Evolutionary conservation across 169 alveolate species (phyloP).

Genomic region (Cryptosporidium viatorum): DNA sequence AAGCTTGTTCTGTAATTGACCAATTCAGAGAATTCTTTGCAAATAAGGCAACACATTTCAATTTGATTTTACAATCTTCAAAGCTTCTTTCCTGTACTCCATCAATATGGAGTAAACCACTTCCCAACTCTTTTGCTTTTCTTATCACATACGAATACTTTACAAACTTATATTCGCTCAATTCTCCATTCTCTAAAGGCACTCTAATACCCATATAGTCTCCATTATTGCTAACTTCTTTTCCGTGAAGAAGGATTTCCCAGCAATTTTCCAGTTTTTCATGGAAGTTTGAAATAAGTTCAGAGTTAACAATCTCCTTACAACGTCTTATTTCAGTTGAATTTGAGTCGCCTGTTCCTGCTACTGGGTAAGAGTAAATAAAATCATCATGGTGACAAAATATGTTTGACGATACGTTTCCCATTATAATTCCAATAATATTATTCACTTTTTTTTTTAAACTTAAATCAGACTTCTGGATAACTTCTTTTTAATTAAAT

Average conservation of each 20-base stretch:
- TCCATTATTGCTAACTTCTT: conserved; percentile 50
- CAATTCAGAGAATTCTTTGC: conserved; percentile 79
- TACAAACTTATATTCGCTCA: conserved; percentile 35
- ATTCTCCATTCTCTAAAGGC: conserved; percentile 1
- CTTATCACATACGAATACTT: conserved; percentile 39
- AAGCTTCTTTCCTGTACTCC: conserved; percentile 16
- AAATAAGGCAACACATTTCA: conserved; percentile 50
- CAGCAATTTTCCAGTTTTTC: conserved; percentile 47
- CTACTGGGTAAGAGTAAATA: conserved; percentile 47
- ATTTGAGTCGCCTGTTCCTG: conserved; percentile 27
- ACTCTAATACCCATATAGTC: conserved; percentile 33
- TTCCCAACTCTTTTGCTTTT: conserved; percentile 53
- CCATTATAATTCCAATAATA: conserved; percentile 11
- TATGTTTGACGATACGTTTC: conserved; percentile 18
- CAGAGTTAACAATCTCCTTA: conserved; percentile 9
- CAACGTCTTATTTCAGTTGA: conserved; percentile 57
- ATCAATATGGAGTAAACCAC: conserved; percentile 32
- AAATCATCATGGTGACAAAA: neutral
- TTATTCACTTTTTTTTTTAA: too few relatives aligned
- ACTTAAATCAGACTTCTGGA: too few relatives aligned
- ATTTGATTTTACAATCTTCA: conserved; percentile 20
- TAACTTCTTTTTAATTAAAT: too few relatives aligned
- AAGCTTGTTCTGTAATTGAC: conserved; percentile 80
- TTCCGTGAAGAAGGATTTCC: conserved; percentile 61
- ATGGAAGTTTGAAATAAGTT: conserved; percentile 25